phyloP scores from a whole-genome alignment of 768 basidiomycete species.

The Nidularia sp. region DNA sequence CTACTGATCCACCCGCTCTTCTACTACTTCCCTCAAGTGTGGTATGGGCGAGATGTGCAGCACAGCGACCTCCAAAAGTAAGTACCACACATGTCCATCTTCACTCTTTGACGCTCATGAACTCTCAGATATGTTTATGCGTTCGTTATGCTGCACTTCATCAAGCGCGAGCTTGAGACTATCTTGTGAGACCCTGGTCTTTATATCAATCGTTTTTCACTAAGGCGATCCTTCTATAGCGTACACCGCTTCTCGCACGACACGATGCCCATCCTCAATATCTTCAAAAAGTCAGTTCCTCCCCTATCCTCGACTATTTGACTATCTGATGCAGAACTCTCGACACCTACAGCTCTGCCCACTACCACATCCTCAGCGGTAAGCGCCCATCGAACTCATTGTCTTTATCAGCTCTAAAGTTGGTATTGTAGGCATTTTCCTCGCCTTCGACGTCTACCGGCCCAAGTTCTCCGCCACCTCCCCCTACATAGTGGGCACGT shows the following conservation, averaged over 20 bases:
- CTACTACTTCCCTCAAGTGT: slow-evolving; percentile 63
- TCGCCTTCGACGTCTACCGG: slow-evolving; percentile 80
- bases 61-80: slow-evolving; percentile 80
- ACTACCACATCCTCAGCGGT: slow-evolving; percentile 85
- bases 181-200: slow-evolving; percentile 57
- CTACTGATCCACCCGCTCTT: slow-evolving; percentile 85
- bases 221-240: slow-evolving; percentile 26
- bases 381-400: slow-evolving; percentile 1
- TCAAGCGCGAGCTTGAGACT: slow-evolving; percentile 91
- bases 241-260: slow-evolving; percentile 95
- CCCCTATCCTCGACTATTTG: background rate
- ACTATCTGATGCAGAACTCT: background rate
- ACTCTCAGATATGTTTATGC: slow-evolving; percentile 54
- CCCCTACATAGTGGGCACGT: slow-evolving; percentile 56
- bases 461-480: slow-evolving; percentile 70
- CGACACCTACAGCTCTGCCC: slow-evolving; percentile 58
- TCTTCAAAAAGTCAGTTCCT: slow-evolving; percentile 82
- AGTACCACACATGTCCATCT: slow-evolving; percentile 7
- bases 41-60: slow-evolving; percentile 67
- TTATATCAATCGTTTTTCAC: background rate
- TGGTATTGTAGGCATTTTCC: slow-evolving; percentile 50
- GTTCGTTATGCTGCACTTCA: slow-evolving; percentile 81
- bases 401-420: background rate
- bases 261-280: slow-evolving; percentile 84
- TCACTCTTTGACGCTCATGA: background rate